These are phyloP conservation scores for Phialophora chinensis DNA, from an alignment of 2,329 filamentous ascomycete genomes.

Conservation along the genomic window DNA sequence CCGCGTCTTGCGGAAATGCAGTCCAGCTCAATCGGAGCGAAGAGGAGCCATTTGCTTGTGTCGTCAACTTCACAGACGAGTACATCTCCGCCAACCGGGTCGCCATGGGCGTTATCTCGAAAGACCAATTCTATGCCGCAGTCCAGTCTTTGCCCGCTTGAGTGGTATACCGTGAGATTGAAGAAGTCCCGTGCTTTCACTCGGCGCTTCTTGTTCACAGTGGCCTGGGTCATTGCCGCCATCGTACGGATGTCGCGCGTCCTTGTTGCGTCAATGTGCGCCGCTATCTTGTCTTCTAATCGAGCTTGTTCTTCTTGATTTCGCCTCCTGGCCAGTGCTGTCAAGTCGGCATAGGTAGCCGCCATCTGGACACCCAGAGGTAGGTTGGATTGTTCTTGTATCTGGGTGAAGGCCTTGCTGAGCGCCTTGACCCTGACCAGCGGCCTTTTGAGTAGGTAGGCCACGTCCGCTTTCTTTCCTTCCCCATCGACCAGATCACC, in stretches of 20 bases:
- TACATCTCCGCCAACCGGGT: conserved; percentile 74
- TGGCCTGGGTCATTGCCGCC: conserved; percentile 70
- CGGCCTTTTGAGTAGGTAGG: conserved; percentile 87
- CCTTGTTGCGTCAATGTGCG: conserved; percentile 78
- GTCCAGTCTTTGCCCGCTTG: conserved; percentile 85
- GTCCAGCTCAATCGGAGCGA: conserved; percentile 79
- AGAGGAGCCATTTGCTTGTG: conserved; percentile 79
- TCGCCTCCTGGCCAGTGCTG: conserved; percentile 75
- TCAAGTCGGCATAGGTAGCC: conserved; percentile 71
- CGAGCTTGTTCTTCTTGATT: conserved; percentile 75
- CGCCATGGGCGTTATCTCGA: conserved; percentile 75
- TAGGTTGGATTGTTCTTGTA: conserved; percentile 46
- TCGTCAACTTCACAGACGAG: conserved; percentile 88
- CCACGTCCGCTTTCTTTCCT: conserved; percentile 91
- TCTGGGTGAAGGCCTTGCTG: conserved; percentile 76
- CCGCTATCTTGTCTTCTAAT: conserved; percentile 84
- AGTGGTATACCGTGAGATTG: conserved; percentile 81
- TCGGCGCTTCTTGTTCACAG: conserved; percentile 76
- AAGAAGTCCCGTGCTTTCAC: conserved; percentile 92
- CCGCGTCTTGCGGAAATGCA: conserved; percentile 81
- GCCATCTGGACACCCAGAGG: conserved; percentile 65
- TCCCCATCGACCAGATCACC: conserved; percentile 71
- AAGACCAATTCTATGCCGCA: conserved; percentile 87
- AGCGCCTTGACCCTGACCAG: conserved; percentile 87
- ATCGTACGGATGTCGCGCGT: conserved; percentile 80